These are phyloP conservation scores for Platanthera guangdongensis DNA, from an alignment of 106 monocot genomes.

Conservation along the genomic window DNA sequence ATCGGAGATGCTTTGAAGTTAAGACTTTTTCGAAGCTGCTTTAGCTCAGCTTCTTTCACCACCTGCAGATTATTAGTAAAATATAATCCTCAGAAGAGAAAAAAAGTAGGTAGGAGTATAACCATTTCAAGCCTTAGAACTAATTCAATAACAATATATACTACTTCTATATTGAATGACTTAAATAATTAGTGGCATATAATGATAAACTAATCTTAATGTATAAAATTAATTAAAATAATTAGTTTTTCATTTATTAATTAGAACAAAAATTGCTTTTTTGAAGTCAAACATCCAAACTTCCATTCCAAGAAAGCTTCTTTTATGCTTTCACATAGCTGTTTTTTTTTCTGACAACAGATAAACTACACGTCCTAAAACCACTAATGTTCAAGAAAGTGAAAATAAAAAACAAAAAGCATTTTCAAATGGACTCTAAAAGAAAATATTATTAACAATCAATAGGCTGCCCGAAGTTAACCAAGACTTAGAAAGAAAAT, in stretches of 20 bases:
- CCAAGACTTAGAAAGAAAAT: neutral
- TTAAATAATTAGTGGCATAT: too few species aligned
- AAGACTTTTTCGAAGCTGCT: slow-evolving; percentile 46
- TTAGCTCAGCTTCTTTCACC: slow-evolving; percentile 43
- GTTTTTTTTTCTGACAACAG: too few species aligned
- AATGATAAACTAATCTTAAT: too few species aligned
- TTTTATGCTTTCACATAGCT: too few species aligned
- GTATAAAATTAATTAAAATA: too few species aligned
- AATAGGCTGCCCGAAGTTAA: neutral
- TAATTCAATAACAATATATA: neutral
- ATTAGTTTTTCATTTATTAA: too few species aligned
- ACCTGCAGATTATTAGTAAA: slow-evolving; percentile 28
- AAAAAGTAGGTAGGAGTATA: neutral
- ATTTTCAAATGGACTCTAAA: neutral
- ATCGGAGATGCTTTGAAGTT: slow-evolving; percentile 68
- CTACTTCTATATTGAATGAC: neutral
- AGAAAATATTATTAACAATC: neutral
- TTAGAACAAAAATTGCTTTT: too few species aligned
- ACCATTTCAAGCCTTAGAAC: neutral
- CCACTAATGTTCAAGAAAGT: too few species aligned
- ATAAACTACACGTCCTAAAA: too few species aligned
- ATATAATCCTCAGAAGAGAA: neutral
- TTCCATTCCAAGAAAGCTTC: too few species aligned
- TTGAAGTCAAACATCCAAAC: too few species aligned
- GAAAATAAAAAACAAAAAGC: neutral